phyloP scores from a whole-genome alignment of 768 basidiomycete genomes.

The Tylopilus sp. region DNA sequence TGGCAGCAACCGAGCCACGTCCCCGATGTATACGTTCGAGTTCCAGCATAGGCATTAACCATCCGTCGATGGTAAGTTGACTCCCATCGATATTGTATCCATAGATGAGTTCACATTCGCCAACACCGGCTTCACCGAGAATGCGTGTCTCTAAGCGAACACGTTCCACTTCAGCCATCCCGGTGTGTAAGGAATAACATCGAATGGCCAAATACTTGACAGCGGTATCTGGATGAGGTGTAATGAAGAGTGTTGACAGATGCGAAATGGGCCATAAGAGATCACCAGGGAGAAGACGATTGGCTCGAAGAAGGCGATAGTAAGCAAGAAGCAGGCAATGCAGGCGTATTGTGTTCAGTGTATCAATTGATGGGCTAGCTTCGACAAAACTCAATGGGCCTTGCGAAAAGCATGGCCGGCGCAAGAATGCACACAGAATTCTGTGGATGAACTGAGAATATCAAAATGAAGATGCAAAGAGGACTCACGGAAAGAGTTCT shows the following conservation, averaged over 20 bases:
- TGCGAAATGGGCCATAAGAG: conserved; percentile 56
- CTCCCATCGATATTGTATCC: conserved; percentile 48
- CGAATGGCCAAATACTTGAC: conserved; percentile 69
- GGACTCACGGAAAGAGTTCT: conserved; percentile 67
- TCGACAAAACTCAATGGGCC: conserved; percentile 55
- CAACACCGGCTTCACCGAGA: conserved; percentile 55
- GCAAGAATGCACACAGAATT: conserved; percentile 52
- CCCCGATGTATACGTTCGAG: conserved; percentile 51
- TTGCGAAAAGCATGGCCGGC: conserved; percentile 37
- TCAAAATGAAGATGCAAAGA: conserved; percentile 2
- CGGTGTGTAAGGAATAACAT: conserved; percentile 72
- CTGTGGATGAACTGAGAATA: conserved; percentile 32
- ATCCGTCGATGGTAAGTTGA: conserved; percentile 59
- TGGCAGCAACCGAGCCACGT: conserved; percentile 44
- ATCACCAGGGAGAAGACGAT: conserved; percentile 59
- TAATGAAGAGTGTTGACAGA: conserved; percentile 41
- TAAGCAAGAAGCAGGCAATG: conserved; percentile 75
- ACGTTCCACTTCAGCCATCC: conserved; percentile 77
- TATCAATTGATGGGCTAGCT: conserved; percentile 23
- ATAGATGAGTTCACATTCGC: conserved; percentile 63
- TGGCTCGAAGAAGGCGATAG: conserved; percentile 74
- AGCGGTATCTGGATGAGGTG: conserved; percentile 59
- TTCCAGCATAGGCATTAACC: conserved; percentile 78
- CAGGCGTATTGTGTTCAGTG: conserved; percentile 44
- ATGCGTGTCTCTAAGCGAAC: conserved; percentile 57